These are phyloP conservation scores for Solanum megistacrolobum DNA, from an alignment of 257 asterid species.

Conservation along the genomic window DNA sequence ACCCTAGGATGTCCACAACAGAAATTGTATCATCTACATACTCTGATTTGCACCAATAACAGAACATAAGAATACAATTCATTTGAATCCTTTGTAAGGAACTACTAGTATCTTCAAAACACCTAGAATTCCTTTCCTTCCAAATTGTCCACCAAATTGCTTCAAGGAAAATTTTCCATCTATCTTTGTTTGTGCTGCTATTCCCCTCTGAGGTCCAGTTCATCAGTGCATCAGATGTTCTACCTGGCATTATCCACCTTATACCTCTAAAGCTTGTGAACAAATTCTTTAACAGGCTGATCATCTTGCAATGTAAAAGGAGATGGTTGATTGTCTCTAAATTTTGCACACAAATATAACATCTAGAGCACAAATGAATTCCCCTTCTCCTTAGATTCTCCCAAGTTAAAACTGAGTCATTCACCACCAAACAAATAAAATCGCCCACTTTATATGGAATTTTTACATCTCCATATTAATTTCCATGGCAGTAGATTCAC, in stretches of 20 bases:
- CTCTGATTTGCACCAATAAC: not conserved
- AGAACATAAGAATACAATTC: not conserved
- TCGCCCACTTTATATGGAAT: not conserved
- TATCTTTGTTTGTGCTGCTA: not conserved
- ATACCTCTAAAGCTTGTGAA: not conserved
- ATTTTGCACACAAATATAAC: not conserved
- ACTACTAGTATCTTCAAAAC: not conserved
- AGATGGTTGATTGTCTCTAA: not conserved
- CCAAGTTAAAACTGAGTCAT: not conserved
- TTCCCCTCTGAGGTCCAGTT: not conserved
- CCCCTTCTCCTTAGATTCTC: not conserved
- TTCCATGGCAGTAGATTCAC: not conserved
- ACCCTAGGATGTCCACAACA: not conserved
- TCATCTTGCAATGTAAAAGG: not conserved
- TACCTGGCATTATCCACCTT: not conserved
- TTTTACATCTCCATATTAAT: not conserved
- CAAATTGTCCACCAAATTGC: not conserved
- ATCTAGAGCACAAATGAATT: not conserved
- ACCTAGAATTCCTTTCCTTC: not conserved
- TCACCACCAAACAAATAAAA: not conserved
- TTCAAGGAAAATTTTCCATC: not conserved
- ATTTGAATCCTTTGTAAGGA: not conserved
- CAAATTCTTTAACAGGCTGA: not conserved
- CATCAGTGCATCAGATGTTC: not conserved
- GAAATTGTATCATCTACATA: not conserved